These are phyloP conservation scores for Hypoxylon lienhwacheense DNA, from an alignment of 495 filamentous ascomycete species.

Conservation along the genomic window DNA sequence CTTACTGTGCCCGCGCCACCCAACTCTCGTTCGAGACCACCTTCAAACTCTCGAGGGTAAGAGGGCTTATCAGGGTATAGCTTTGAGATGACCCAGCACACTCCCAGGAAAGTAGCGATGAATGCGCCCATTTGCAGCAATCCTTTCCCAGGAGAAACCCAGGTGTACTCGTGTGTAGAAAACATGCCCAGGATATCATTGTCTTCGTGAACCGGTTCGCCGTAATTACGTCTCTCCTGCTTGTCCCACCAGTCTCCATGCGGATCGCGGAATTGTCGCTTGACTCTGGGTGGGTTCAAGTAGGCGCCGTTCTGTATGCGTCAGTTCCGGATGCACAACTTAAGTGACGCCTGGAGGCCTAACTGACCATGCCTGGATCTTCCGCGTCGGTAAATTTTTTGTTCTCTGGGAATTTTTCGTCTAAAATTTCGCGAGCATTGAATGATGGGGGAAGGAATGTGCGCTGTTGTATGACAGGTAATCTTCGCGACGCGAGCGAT, in stretches of 20 bases:
- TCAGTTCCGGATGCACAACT: conserved; percentile 26
- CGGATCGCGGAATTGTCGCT: conserved; percentile 88
- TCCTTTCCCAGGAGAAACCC: conserved; percentile 72
- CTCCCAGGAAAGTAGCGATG: conserved; percentile 65
- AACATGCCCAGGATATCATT: conserved; percentile 94
- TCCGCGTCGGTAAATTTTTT: conserved; percentile 62
- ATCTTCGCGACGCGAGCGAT: conserved; percentile 46
- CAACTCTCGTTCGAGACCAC: conserved; percentile 81
- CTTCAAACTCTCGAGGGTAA: conserved; percentile 76
- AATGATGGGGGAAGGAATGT: conserved; percentile 51
- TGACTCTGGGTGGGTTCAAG: conserved; percentile 79
- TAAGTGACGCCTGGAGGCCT: conserved; percentile 11
- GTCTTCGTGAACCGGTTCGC: conserved; percentile 95
- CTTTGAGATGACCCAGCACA: conserved; percentile 69
- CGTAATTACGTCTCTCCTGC: conserved; percentile 93
- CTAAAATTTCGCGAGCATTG: conserved; percentile 44
- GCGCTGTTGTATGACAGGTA: conserved; percentile 53
- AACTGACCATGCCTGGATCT: conserved; percentile 73
- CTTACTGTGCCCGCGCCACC: conserved; percentile 64
- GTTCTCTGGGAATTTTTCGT: conserved; percentile 52
- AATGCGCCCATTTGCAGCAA: conserved; percentile 74
- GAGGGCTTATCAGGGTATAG: conserved; percentile 85
- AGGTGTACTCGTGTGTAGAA: conserved; percentile 85
- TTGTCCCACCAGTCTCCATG: conserved; percentile 96
- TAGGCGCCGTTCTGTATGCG: conserved; percentile 82